These are phyloP conservation scores for Setomelanomma holmii DNA, from an alignment of 2,329 filamentous ascomycete genomes.

Conservation along the genomic window DNA sequence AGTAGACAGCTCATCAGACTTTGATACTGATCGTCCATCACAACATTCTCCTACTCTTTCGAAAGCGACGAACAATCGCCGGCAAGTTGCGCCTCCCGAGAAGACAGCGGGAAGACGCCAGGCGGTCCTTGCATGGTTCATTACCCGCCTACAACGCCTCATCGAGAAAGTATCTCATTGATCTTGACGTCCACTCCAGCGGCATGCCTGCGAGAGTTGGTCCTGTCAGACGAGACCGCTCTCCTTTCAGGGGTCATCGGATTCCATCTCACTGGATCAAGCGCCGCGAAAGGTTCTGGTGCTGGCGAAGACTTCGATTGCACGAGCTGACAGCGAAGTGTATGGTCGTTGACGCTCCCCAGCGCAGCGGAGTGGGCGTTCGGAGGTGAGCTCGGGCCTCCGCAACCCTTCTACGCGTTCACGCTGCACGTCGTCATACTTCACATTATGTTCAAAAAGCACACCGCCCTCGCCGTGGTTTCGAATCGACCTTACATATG, in stretches of 20 bases:
- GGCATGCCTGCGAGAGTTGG: not conserved
- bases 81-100: too few relatives aligned
- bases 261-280: not conserved
- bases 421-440: slow-evolving; percentile 22
- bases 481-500: slow-evolving; percentile 39
- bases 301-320: slow-evolving; percentile 1
- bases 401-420: slow-evolving; percentile 24
- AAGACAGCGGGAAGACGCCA: too few relatives aligned
- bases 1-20: slow-evolving; percentile 1
- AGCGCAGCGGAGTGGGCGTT: slow-evolving; percentile 4
- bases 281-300: slow-evolving; percentile 6
- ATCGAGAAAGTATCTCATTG: slow-evolving; percentile 4
- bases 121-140: slow-evolving; percentile 13
- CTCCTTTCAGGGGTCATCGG: not conserved
- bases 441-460: slow-evolving; percentile 40
- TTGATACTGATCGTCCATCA: not conserved
- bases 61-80: not conserved
- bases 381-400: slow-evolving; percentile 38
- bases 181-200: not conserved
- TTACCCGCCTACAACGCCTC: slow-evolving; percentile 9
- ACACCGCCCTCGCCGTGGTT: slow-evolving; percentile 24
- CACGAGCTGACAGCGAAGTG: slow-evolving; percentile 1
- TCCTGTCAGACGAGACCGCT: not conserved
- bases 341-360: slow-evolving; percentile 4
- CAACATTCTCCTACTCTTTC: not conserved